Evolutionary conservation across 2,329 filamentous ascomycete genomes (phyloP), one percentile per base, ranked within the genome.

Genomic region (Exophiala viscosa): DNA sequence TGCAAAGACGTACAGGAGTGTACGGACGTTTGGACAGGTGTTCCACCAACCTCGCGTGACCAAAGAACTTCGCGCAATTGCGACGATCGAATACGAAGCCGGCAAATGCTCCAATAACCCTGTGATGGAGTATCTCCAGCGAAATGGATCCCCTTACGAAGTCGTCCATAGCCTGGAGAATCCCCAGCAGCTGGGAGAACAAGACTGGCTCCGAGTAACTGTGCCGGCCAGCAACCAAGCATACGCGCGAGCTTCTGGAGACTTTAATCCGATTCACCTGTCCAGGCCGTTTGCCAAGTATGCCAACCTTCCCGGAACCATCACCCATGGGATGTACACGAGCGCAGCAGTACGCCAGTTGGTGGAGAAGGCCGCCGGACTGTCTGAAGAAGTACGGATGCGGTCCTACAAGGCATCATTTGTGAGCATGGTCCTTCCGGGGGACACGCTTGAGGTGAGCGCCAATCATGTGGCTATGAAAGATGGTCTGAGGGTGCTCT

Each of bases 301-400:
- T 66, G 95, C 93, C 69, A 93, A 91, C 70, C 80, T 99, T 13
- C 91, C 91, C 1, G 95, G 93, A 45, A 99, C 93, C 40, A 99
- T 99, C 67, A 99, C 93, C 1, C 93, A 99, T 69, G 93, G 93
- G 69, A 99, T 99, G 93, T 99, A 97, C 79, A 95, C 92, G 1
- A 97, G 92, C 72, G 93, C 93, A 61, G 93, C 99, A 23, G 87
- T 93, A 65, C 95, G 90, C 68, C 78, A 97, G 48, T 90, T 99
- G 5, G 93, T 99, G 79, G 97, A 90, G 0, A 99, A 93, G 93
- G 93, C 95, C 45, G 93, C 92, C 0, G 95, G 99, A n/a, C n/a
- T n/a, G n/a, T n/a, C n/a, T 77, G 99, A 99, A 79, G 92, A 99
- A 69, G 86, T 97, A 64, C 92, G 93, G 40, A 92, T 95, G 64